Evolutionary conservation across 2,329 filamentous ascomycete species (phyloP).

Genomic region (Colletotrichum gloeosporioides): DNA sequence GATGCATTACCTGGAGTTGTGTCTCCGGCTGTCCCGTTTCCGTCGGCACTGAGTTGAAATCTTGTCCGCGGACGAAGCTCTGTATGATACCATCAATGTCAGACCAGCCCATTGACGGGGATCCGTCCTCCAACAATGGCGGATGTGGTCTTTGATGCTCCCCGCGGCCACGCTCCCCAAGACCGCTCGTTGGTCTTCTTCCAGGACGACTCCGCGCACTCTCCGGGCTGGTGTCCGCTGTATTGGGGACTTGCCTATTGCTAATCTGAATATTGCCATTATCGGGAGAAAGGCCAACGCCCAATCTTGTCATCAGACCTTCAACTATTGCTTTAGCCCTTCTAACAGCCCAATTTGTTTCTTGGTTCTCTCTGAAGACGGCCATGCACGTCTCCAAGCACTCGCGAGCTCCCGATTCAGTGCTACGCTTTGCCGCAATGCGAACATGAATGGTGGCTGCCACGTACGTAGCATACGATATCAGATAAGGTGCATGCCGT

Average conservation of each 20-base stretch:
- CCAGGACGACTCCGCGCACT: background rate
- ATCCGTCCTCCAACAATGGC: background rate
- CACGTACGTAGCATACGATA: constrained; percentile 62
- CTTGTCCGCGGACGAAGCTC: constrained; percentile 32
- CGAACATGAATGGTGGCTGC: constrained; percentile 57
- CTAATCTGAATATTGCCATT: background rate
- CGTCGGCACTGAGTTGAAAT: background rate
- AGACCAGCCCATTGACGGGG: constrained; percentile 28
- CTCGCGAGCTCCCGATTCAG: constrained; percentile 41
- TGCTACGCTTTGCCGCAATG: constrained; percentile 50
- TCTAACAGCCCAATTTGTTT: constrained; percentile 54
- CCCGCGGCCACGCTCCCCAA: background rate
- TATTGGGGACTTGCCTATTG: background rate
- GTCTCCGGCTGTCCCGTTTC: background rate
- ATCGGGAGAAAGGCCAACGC: constrained; percentile 27
- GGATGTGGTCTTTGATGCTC: background rate
- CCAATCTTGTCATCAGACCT: constrained; percentile 49
- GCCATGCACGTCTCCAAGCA: constrained; percentile 48
- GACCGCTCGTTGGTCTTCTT: background rate
- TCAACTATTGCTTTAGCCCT: constrained; percentile 50
- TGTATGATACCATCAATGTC: constrained; percentile 43
- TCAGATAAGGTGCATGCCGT: constrained; percentile 53
- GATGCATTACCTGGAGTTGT: background rate
- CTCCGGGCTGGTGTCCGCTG: background rate
- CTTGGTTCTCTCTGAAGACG: constrained; percentile 53